These are phyloP conservation scores for Leptographium lundbergii DNA, from an alignment of 2,329 filamentous ascomycete genomes.

Conservation along the genomic window DNA sequence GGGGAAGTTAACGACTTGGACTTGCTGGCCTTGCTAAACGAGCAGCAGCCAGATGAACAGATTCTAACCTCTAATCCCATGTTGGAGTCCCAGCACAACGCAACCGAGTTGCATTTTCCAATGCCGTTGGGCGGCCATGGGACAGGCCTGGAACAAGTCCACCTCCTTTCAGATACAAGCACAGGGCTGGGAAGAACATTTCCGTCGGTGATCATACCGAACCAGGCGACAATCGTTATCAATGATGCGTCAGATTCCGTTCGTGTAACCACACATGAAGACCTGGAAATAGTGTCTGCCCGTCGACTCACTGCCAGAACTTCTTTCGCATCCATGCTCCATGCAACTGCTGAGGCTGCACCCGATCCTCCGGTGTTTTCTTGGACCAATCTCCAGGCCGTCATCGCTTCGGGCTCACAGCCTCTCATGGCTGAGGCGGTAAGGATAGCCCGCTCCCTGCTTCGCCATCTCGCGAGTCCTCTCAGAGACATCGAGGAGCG, in stretches of 20 bases:
- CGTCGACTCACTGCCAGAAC: background rate
- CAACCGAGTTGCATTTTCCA: background rate
- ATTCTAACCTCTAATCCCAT: background rate
- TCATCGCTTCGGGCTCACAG: background rate
- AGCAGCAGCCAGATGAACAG: background rate
- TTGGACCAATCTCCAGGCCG: background rate
- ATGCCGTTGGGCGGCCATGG: background rate
- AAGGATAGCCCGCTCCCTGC: constrained; percentile 9
- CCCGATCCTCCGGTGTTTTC: background rate
- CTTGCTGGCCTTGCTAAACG: background rate
- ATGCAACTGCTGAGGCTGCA: background rate
- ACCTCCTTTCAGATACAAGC: too few relatives aligned
- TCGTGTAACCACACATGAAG: background rate
- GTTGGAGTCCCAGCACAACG: background rate
- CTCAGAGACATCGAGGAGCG: constrained; percentile 13
- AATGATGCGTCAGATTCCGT: background rate
- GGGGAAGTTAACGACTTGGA: background rate
- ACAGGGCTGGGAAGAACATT: background rate
- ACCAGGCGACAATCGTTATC: background rate
- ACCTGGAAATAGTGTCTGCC: background rate
- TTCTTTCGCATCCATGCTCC: too few relatives aligned
- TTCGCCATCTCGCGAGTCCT: constrained; percentile 13
- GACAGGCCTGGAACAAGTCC: background rate
- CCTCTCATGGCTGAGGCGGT: background rate
- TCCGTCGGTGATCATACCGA: background rate